These are phyloP conservation scores for Silene vulgaris DNA, from an alignment of 179 eudicot species.

Conservation along the genomic window DNA sequence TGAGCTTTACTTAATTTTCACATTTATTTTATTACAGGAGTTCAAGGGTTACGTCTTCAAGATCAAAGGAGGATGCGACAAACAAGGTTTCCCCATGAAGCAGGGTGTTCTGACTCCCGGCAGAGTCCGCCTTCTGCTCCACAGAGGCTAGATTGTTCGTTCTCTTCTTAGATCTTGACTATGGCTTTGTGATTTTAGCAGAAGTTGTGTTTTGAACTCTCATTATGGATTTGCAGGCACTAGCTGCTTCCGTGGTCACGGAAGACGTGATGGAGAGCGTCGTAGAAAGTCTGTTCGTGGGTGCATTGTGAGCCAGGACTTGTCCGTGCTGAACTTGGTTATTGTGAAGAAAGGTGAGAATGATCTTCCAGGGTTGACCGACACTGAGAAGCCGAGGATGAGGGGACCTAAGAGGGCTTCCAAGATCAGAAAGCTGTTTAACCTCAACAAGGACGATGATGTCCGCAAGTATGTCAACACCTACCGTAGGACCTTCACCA, in stretches of 20 bases:
- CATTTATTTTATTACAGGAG: slow-evolving; percentile 37
- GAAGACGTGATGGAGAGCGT: slow-evolving; percentile 78
- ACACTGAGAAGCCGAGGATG: slow-evolving; percentile 85
- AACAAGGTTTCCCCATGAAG: slow-evolving; percentile 75
- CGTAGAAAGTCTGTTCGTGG: slow-evolving; percentile 91
- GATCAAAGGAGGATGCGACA: slow-evolving; percentile 13
- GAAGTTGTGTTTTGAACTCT: neutral
- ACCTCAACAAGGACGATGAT: slow-evolving; percentile 34
- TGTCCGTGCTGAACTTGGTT: slow-evolving; percentile 70
- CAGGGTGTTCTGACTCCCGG: slow-evolving; percentile 91
- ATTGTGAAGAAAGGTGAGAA: slow-evolving; percentile 87
- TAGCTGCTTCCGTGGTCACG: slow-evolving; percentile 75
- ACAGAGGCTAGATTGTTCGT: slow-evolving; percentile 43
- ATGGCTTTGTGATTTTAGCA: neutral
- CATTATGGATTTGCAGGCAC: slow-evolving; percentile 17
- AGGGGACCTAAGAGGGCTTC: slow-evolving; percentile 94
- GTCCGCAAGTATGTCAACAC: slow-evolving; percentile 37
- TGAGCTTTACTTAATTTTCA: neutral
- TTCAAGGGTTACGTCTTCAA: slow-evolving; percentile 68
- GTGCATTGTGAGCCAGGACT: slow-evolving; percentile 78
- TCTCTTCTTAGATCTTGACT: neutral
- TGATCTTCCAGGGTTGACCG: slow-evolving; percentile 83
- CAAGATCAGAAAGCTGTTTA: slow-evolving; percentile 81
- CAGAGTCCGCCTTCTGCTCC: slow-evolving; percentile 70
- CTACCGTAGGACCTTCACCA: slow-evolving; percentile 62